Percentiles rank a stretch among this genome's conserved stretches.
These are phyloP conservation scores for Conticribra weissflogii DNA, from an alignment of 108 stramenopile genomes.

Conservation along the genomic window DNA sequence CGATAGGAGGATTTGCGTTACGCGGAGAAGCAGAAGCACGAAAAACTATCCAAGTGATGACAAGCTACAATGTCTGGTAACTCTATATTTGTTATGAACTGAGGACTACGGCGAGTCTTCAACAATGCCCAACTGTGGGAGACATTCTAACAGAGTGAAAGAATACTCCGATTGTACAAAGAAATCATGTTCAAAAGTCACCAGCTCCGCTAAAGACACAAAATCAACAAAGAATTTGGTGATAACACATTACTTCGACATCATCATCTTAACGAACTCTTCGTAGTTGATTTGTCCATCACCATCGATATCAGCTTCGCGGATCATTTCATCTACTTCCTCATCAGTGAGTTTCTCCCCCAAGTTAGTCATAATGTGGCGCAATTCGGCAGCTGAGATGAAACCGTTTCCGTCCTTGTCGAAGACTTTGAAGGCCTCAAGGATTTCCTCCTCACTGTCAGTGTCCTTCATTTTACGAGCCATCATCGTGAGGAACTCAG, in stretches of 20 bases:
- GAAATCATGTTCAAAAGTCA: not conserved
- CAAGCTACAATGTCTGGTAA: not conserved
- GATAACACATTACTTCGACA: constrained; percentile 92
- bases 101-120: too few relatives aligned
- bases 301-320: constrained; percentile 99
- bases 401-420: constrained; percentile 99
- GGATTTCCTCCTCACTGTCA: constrained; percentile 99
- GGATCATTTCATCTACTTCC: constrained; percentile 99
- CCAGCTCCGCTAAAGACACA: not conserved
- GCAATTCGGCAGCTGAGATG: constrained; percentile 99
- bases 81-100: not conserved
- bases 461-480: constrained; percentile 99
- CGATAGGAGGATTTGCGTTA: too few relatives aligned
- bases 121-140: too few relatives aligned
- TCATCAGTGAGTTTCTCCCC: constrained; percentile 99
- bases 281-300: constrained; percentile 99
- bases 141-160: too few relatives aligned
- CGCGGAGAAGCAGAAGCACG: too few relatives aligned
- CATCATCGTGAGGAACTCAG: constrained; percentile 99
- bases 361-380: constrained; percentile 99
- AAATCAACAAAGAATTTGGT: not conserved
- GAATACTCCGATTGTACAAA: too few relatives aligned
- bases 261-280: constrained; percentile 99
- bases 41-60: not conserved
- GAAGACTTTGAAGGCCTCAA: constrained; percentile 99